Evolutionary conservation across 2,329 filamentous ascomycete species (phyloP), one percentile per base, ranked within the genome.

Genomic region (Aspergillus hortae): DNA sequence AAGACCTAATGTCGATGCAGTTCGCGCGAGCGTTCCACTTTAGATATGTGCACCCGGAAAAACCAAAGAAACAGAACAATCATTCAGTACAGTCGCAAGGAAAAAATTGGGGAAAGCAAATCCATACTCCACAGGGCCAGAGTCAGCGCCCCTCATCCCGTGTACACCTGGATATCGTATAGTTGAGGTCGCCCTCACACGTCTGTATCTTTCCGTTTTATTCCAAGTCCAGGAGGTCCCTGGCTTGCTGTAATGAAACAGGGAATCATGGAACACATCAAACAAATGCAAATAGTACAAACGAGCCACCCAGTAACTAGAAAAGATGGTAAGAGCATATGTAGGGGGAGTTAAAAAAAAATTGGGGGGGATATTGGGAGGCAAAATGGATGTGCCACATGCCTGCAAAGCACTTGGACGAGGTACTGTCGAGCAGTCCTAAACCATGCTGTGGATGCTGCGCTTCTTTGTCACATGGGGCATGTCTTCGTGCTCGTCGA

Each of bases 381-480:
- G 14, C 14, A 17, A 38, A 38, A 38, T 38, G 15, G 35, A 38
- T 7, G 2, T n/a, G 3, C 27, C 27, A 10, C 27, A 3, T 9
- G 27, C 7, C 27, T 30, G 27, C 27, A 10, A 10, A 10, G 27
- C 35, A 38, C 14, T 38, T n/a, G 14, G 7, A 38, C 14, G 15
- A 7, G 11, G 35, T 38, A 11, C 15, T 38, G 23, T 25, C 40
- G 17, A 42, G 40, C 19, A 4, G n/a, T 17, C 40, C 63, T 58
- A 71, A 21, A 59, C 65, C 41, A 75, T 59, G 25, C 71, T 73
- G 52, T 75, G 73, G 46, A 77, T 75, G 51, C 74, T 77, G 52
- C 72, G 67, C 58, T 78, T 77, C 64, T 75, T 76, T 53, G 60
- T 70, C 52, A 77, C 57, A 32, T 69, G 67, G 49, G 71, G 71